Conservation (phyloP, 768 basidiomycete genomes). For the Tylopilus felleus region DNA sequence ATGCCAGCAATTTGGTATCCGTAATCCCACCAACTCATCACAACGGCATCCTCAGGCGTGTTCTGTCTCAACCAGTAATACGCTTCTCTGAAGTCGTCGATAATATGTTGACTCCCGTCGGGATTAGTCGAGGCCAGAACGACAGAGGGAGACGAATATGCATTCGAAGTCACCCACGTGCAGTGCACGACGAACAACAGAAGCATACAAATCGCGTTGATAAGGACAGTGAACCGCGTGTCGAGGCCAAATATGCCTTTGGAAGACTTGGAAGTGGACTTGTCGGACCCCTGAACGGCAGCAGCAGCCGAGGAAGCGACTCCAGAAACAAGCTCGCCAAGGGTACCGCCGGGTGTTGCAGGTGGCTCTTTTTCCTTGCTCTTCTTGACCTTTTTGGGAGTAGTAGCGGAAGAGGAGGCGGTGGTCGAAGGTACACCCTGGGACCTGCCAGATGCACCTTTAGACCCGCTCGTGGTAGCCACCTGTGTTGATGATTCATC, state of each 20-base stretch:
- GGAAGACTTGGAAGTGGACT: constrained; percentile 13
- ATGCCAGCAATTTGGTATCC: constrained; percentile 99
- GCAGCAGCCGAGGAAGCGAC: constrained; percentile 31
- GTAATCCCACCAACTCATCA: constrained; percentile 99
- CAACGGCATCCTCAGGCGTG: constrained; percentile 85
- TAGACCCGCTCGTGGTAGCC: constrained; percentile 3
- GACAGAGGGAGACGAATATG: constrained; percentile 97
- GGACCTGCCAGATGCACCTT: constrained; percentile 21
- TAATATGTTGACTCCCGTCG: constrained; percentile 91
- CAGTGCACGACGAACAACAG: constrained; percentile 93
- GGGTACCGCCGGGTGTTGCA: constrained; percentile 32
- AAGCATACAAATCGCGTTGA: constrained; percentile 75
- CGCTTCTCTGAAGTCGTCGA: constrained; percentile 98
- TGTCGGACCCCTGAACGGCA: constrained; percentile 18
- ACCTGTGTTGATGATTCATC: constrained; percentile 8
- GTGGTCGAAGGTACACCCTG: constrained; percentile 22
- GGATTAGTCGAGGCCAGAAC: constrained; percentile 76
- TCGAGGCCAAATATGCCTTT: constrained; percentile 84
- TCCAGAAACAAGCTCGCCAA: constrained; percentile 43
- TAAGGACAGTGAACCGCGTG: constrained; percentile 69
- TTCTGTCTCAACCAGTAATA: constrained; percentile 99
- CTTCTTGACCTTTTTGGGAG: constrained; percentile 49
- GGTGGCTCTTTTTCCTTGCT: constrained; percentile 53
- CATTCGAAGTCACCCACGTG: constrained; percentile 91
- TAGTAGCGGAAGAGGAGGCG: constrained; percentile 29